Conservation (phyloP, 192 early-diverging fungal species). For the Backusella morwellensis region DNA sequence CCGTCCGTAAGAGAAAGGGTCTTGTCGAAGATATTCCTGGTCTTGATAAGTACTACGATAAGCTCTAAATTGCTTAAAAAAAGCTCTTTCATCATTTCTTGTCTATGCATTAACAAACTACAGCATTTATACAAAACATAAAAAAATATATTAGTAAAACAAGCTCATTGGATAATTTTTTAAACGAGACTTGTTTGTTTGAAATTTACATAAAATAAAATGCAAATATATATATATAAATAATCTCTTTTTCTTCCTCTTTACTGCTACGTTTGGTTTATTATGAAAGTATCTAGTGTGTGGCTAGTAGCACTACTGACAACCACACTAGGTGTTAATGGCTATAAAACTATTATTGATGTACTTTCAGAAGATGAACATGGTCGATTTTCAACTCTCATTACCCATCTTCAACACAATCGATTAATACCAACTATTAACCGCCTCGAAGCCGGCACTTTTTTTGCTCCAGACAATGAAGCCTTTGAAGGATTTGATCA, state of each 20-base stretch:
- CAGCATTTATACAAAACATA: background rate
- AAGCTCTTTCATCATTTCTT: background rate
- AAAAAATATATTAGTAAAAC: background rate
- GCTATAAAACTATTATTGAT: constrained; percentile 48
- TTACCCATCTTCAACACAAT: constrained; percentile 53
- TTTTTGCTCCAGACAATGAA: constrained; percentile 59
- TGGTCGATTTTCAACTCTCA: constrained; percentile 45
- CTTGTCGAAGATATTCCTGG: constrained; percentile 72
- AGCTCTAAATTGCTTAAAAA: constrained; percentile 53
- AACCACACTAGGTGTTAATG: background rate
- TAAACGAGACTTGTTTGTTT: constrained; percentile 4
- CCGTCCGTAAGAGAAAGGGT: constrained; percentile 84
- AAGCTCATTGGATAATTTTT: constrained; percentile 5
- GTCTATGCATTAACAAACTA: background rate
- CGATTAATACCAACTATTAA: constrained; percentile 56
- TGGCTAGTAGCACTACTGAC: background rate
- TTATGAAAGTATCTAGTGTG: background rate
- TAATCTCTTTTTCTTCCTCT: background rate
- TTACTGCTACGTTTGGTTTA: background rate
- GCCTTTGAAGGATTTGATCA: constrained; percentile 41
- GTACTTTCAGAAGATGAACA: constrained; percentile 46
- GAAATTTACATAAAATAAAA: constrained; percentile 8
- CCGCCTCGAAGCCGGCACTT: constrained; percentile 48
- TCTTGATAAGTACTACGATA: constrained; percentile 83
- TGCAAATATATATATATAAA: background rate